Evolutionary conservation across 2,329 filamentous ascomycete genomes (phyloP).

Genomic region (Stemphylium vesicarium): DNA sequence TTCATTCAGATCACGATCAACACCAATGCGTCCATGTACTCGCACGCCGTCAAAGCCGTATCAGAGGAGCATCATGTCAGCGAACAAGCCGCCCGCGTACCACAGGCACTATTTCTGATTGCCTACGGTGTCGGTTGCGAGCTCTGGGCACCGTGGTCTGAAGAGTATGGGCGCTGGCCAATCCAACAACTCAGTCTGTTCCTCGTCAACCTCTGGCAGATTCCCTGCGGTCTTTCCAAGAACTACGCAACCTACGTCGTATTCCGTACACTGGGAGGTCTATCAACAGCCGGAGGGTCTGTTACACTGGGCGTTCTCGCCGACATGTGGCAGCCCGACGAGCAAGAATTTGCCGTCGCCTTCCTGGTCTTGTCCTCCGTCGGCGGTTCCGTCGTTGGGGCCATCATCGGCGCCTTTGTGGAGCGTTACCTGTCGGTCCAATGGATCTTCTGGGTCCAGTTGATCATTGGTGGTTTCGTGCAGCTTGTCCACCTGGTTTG

Average conservation of each 20-base stretch:
- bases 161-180: conserved; percentile 61
- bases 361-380: conserved; percentile 66
- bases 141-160: conserved; percentile 63
- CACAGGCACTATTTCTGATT: conserved; percentile 59
- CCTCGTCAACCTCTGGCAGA: conserved; percentile 62
- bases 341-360: conserved; percentile 66
- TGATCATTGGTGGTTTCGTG: conserved; percentile 75
- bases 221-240: conserved; percentile 53
- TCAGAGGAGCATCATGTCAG: conserved; percentile 55
- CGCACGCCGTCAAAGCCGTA: conserved; percentile 55
- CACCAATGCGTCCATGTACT: conserved; percentile 61
- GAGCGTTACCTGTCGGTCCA: conserved; percentile 29
- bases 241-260: conserved; percentile 54
- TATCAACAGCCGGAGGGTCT: conserved; percentile 68
- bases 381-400: conserved; percentile 61
- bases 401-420: conserved; percentile 62
- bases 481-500: conserved; percentile 70
- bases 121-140: conserved; percentile 57
- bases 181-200: conserved; percentile 59
- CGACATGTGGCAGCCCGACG: conserved; percentile 64
- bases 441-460: conserved; percentile 78
- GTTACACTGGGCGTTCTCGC: conserved; percentile 70
- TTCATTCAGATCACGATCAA: conserved; percentile 62
- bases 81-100: conserved; percentile 55
- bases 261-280: conserved; percentile 59